phyloP scores from a whole-genome alignment of 306 rosid species.

The Medicago arabica region DNA sequence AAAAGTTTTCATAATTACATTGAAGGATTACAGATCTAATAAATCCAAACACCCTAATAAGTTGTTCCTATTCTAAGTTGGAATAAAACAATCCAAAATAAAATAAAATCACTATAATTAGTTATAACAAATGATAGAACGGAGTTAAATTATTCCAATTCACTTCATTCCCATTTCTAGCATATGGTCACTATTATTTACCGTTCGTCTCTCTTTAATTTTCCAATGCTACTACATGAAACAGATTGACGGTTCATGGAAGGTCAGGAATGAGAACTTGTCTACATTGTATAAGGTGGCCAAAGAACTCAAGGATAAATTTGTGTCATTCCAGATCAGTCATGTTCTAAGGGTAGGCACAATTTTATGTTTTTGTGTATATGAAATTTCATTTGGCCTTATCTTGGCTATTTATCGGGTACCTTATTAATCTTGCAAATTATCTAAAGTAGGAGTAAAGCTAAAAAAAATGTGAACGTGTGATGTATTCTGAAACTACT shows the following conservation, averaged over 20 bases:
- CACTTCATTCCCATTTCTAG: constrained; percentile 20
- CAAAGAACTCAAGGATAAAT: constrained; percentile 69
- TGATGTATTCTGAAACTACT: constrained; percentile 28
- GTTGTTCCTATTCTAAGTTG: constrained; percentile 10
- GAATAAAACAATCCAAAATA: constrained; percentile 4
- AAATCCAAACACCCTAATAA: constrained; percentile 25
- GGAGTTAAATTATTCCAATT: neutral
- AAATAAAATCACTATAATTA: neutral
- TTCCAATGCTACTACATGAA: constrained; percentile 31
- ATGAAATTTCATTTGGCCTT: constrained; percentile 17
- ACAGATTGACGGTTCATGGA: constrained; percentile 93
- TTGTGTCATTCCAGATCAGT: constrained; percentile 74
- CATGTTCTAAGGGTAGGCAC: constrained; percentile 89
- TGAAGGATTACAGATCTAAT: neutral
- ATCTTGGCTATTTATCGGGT: constrained; percentile 19
- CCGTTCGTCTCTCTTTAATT: constrained; percentile 30
- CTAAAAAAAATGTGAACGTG: neutral
- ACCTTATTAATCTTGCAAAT: neutral
- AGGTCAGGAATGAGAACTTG: constrained; percentile 70
- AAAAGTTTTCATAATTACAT: neutral
- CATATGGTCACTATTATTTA: constrained; percentile 28
- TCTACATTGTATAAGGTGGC: constrained; percentile 66
- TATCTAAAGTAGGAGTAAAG: neutral
- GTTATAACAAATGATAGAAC: neutral
- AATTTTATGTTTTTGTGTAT: constrained; percentile 31